These are phyloP conservation scores for Malus fusca DNA, from an alignment of 306 rosid genomes.

Conservation along the genomic window DNA sequence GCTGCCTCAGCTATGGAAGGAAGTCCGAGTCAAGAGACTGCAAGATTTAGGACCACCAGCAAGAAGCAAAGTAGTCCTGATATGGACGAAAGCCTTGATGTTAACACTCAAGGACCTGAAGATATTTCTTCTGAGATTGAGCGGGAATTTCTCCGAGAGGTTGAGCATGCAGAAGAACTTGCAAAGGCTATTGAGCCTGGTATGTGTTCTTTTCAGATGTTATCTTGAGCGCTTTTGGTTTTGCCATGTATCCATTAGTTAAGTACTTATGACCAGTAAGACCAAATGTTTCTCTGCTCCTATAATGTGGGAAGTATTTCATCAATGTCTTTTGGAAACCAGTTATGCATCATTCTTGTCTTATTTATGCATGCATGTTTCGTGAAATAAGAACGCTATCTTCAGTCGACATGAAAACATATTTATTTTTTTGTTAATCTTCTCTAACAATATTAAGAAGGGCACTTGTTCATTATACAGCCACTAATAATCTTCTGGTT, in stretches of 20 bases:
- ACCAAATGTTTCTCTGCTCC: background rate
- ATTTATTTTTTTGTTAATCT: background rate
- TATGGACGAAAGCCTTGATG: constrained; percentile 47
- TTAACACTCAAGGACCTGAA: constrained; percentile 38
- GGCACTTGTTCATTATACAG: background rate
- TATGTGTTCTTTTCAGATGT: constrained; percentile 25
- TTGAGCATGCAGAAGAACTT: constrained; percentile 85
- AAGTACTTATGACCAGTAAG: background rate
- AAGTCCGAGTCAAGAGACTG: constrained; percentile 75
- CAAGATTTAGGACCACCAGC: constrained; percentile 54
- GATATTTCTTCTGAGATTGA: constrained; percentile 64
- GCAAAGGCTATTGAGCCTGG: constrained; percentile 86
- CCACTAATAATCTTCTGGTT: background rate
- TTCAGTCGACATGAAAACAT: background rate
- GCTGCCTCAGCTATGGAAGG: constrained; percentile 99
- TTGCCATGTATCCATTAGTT: background rate
- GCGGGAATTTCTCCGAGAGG: constrained; percentile 75
- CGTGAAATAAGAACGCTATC: background rate
- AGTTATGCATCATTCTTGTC: background rate
- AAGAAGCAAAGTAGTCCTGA: constrained; percentile 50
- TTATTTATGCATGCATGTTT: background rate
- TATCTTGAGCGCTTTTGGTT: background rate
- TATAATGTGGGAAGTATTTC: background rate
- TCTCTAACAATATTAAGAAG: background rate
- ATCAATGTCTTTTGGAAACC: background rate